Conservation (phyloP, 1,139 yeast species). For the Scheffersomyces lignicola region DNA sequence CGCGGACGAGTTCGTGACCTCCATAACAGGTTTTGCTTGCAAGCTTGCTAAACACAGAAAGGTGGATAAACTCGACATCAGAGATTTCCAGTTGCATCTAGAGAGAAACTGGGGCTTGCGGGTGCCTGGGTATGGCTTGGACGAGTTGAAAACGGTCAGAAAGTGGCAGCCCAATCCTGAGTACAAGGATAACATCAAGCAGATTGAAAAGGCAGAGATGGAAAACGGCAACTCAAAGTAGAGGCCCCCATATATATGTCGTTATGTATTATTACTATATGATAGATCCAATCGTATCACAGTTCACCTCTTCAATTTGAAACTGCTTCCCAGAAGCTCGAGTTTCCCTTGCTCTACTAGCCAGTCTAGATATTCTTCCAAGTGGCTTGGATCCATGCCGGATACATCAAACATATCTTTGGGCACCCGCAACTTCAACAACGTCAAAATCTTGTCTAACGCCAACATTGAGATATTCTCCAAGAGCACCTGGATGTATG, state of each 20-base stretch:
- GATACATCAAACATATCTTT: constrained; percentile 10
- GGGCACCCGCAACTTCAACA: constrained; percentile 12
- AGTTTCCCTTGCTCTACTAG: constrained; percentile 18
- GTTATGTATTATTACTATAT: constrained; percentile 1
- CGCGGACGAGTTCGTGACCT: constrained; percentile 92
- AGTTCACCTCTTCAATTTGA: constrained; percentile 11
- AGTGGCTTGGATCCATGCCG: constrained; percentile 4
- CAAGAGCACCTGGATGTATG: constrained; percentile 9
- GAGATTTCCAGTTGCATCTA: constrained; percentile 86
- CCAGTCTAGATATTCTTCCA: constrained; percentile 16
- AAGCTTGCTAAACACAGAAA: constrained; percentile 92
- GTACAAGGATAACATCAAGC: constrained; percentile 61
- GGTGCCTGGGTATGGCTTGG: constrained; percentile 90
- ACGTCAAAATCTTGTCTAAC: constrained; percentile 13
- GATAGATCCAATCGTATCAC: neutral
- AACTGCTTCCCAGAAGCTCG: constrained; percentile 17
- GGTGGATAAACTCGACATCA: constrained; percentile 82
- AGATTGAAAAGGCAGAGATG: constrained; percentile 7
- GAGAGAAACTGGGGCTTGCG: constrained; percentile 96
- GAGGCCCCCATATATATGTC: neutral
- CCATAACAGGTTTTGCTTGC: constrained; percentile 91
- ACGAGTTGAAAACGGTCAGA: constrained; percentile 82
- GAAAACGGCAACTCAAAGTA: constrained; percentile 17
- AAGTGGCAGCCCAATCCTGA: constrained; percentile 74
- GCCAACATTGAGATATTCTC: constrained; percentile 10